These are phyloP conservation scores for Paraphaeosphaeria sporulosa DNA, from an alignment of 2,329 filamentous ascomycete genomes.

Conservation along the genomic window DNA sequence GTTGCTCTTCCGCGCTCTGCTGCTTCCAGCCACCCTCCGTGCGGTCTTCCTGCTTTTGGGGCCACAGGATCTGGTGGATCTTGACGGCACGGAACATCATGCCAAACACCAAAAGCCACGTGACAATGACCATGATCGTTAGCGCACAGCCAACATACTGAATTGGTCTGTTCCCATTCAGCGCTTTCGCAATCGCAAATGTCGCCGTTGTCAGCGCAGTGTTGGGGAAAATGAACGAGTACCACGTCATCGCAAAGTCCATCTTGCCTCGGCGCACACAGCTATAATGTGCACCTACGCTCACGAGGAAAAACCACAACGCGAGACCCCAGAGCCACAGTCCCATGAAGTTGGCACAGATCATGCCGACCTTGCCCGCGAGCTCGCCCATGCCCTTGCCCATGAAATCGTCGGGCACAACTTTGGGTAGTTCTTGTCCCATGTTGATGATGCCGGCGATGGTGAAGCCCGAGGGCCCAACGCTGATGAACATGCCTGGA, in stretches of 20 bases:
- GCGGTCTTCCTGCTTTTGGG: constrained; percentile 72
- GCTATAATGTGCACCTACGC: constrained; percentile 76
- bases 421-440: constrained; percentile 59
- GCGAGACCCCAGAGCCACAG: constrained; percentile 86
- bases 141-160: constrained; percentile 73
- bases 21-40: constrained; percentile 66
- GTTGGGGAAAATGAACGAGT: constrained; percentile 82
- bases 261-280: constrained; percentile 68
- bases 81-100: constrained; percentile 76
- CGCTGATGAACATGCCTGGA: constrained; percentile 85
- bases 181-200: constrained; percentile 70
- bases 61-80: constrained; percentile 76
- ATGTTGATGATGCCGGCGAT: constrained; percentile 67
- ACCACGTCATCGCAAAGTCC: constrained; percentile 86
- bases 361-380: constrained; percentile 62
- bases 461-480: constrained; percentile 77
- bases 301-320: constrained; percentile 84
- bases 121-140: constrained; percentile 68
- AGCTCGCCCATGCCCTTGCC: constrained; percentile 59
- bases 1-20: constrained; percentile 40
- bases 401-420: constrained; percentile 64
- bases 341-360: constrained; percentile 68
- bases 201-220: constrained; percentile 78
- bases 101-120: constrained; percentile 72
- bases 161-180: constrained; percentile 59